A percentile compares a stretch with the other conserved stretches of the same genome.
Evolutionary conservation across 2,329 filamentous ascomycete genomes (phyloP).

Genomic region (Monilinia aucupariae): DNA sequence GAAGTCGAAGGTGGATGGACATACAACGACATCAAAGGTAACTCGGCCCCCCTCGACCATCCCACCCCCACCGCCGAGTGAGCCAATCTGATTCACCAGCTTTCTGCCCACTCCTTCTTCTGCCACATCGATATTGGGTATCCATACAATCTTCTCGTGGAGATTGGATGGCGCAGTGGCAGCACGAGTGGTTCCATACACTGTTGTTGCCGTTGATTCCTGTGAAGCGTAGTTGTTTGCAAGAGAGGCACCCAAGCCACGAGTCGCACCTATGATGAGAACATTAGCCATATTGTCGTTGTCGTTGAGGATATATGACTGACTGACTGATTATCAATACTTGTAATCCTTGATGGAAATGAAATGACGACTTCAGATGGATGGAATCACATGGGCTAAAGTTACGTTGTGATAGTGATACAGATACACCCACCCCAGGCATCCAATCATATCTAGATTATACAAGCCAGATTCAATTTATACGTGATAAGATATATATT

Average conservation of each 20-base stretch:
- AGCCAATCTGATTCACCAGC: constrained; percentile 42
- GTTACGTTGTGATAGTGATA: too few relatives aligned
- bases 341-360: too few relatives aligned
- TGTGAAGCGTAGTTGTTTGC: constrained; percentile 51
- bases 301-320: not conserved
- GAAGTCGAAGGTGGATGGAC: constrained; percentile 26
- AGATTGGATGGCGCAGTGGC: constrained; percentile 40
- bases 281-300: constrained; percentile 32
- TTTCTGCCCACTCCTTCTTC: constrained; percentile 44
- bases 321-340: too few relatives aligned
- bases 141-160: constrained; percentile 46
- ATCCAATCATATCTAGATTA: too few relatives aligned
- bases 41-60: constrained; percentile 32
- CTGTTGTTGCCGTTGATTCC: constrained; percentile 42
- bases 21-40: constrained; percentile 43
- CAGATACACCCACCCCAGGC: too few relatives aligned
- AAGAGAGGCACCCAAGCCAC: constrained; percentile 60
- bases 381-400: too few relatives aligned
- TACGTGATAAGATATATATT: too few relatives aligned
- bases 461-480: too few relatives aligned
- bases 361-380: too few relatives aligned
- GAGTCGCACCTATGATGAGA: constrained; percentile 62
- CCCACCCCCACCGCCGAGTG: constrained; percentile 28
- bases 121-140: constrained; percentile 53
- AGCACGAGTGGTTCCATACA: constrained; percentile 57